Base-by-base conservation (phyloP, 306 rosid species). In the Senna tora region DNA sequence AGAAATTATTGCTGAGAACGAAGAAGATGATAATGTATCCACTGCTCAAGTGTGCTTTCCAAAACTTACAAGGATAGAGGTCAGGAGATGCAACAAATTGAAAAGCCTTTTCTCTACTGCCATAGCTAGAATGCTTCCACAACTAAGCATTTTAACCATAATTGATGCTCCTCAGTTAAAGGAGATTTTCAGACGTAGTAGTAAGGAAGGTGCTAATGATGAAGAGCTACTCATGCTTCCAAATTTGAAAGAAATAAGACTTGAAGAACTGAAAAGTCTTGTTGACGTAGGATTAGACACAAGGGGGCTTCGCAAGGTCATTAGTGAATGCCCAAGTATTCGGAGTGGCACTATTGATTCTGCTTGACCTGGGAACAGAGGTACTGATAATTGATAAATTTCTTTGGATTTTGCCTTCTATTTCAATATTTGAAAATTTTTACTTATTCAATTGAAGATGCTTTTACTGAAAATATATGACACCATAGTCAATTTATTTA, bases 41-140 rank as follows among this genome's bases (percentile, higher is more conserved):
- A 8, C 4, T n/a, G 10, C 43, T 47, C 42, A 25, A 46, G 28
- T 19, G 0, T 66, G 57, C 30, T 46, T 66, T 28, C 71, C 57
- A 28, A 66, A 66, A 46, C 57, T 66, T 5, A 9, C 1, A 2
- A 8, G 36, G 8, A 8, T 66, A 8, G 42, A 46, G 43, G 43
- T 66, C 19, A 5, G 36, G 19, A 22, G 42, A n/a, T 66, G 71
- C 57, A 9, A 3, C 56, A 66, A 46, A 49, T 61, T 61, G 67
- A 61, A 11, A 38, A 61, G 67, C 67, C n/a, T 61, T 61, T 61
- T 61, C 16, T 66, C 71, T 15, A 47, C 2, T 28, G 43, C n/a
- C 54, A 46, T 46, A 17, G 71, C 57, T 14, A 30, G 28, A 66
- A 66, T 30, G 13, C 57, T 66, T 66, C 71, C 56, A 2, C 71